A percentile compares a stretch with the other conserved stretches of the same genome.
These are phyloP conservation scores for Passalora sequoiae DNA, from an alignment of 2,329 filamentous ascomycete genomes.

Conservation along the genomic window DNA sequence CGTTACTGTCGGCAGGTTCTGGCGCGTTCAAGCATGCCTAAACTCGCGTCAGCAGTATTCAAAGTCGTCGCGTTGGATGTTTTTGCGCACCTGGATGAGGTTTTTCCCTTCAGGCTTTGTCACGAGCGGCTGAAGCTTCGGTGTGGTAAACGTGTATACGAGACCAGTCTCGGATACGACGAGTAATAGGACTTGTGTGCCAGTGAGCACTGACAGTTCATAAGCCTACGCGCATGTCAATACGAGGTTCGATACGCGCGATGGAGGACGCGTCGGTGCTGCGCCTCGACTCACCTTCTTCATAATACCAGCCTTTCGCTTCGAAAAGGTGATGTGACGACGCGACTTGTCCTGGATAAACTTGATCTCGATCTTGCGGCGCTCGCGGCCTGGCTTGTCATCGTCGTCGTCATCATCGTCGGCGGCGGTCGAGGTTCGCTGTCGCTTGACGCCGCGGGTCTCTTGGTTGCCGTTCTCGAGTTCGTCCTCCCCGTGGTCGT, in stretches of 20 bases:
- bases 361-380: constrained; percentile 99
- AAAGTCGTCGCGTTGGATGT: constrained; percentile 20
- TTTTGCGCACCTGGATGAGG: constrained; percentile 75
- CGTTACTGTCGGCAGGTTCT: constrained; percentile 72
- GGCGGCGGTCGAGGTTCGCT: constrained; percentile 63
- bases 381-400: constrained; percentile 94
- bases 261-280: constrained; percentile 13
- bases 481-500: constrained; percentile 43
- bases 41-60: constrained; percentile 23
- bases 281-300: constrained; percentile 70
- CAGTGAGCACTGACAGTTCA: constrained; percentile 92
- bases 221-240: constrained; percentile 63
- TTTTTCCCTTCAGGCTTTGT: constrained; percentile 99
- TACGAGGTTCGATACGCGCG: constrained; percentile 1
- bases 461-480: constrained; percentile 66
- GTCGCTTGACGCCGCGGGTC: constrained; percentile 81
- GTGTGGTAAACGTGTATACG: constrained; percentile 97
- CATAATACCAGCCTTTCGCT: constrained; percentile 99
- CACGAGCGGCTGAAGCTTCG: constrained; percentile 94
- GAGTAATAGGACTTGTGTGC: constrained; percentile 91
- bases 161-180: constrained; percentile 96
- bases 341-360: constrained; percentile 99
- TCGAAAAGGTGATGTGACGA: constrained; percentile 98
- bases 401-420: constrained; percentile 96
- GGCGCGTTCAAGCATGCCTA: constrained; percentile 96